These are phyloP conservation scores for Chlamydomonas sp. DNA, from an alignment of 139 green algal genomes.

Conservation along the genomic window DNA sequence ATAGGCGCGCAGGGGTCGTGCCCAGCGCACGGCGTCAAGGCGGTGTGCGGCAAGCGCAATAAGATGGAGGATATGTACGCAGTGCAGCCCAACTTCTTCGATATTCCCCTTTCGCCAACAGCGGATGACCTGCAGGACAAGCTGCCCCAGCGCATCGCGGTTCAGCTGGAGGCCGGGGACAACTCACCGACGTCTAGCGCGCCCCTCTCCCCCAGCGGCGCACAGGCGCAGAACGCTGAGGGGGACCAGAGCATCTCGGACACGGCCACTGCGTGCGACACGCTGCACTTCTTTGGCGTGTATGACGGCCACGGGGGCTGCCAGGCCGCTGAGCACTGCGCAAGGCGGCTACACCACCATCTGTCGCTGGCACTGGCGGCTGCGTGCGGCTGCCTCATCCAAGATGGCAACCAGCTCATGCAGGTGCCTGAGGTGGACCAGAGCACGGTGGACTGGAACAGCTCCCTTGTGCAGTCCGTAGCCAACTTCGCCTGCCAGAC, in stretches of 20 bases:
- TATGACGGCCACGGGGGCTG: slow-evolving; percentile 81
- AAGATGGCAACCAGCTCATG: slow-evolving; percentile 32
- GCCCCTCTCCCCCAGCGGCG: slow-evolving; percentile 21
- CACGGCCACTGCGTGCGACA: slow-evolving; percentile 37
- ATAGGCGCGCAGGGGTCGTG: slow-evolving; percentile 22
- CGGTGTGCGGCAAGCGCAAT: slow-evolving; percentile 70
- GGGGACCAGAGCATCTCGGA: slow-evolving; percentile 13
- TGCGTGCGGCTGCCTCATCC: background rate
- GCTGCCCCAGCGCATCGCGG: slow-evolving; percentile 63
- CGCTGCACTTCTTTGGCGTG: slow-evolving; percentile 84
- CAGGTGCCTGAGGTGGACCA: slow-evolving; percentile 11
- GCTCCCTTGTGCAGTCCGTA: slow-evolving; percentile 29
- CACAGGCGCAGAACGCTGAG: background rate
- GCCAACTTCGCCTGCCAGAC: slow-evolving; percentile 27
- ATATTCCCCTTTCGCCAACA: slow-evolving; percentile 49
- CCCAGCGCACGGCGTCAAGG: slow-evolving; percentile 69
- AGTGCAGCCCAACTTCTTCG: slow-evolving; percentile 61
- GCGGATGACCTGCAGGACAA: slow-evolving; percentile 42
- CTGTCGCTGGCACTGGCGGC: slow-evolving; percentile 55
- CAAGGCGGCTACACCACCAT: slow-evolving; percentile 69
- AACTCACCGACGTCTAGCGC: slow-evolving; percentile 1
- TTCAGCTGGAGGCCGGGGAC: slow-evolving; percentile 36
- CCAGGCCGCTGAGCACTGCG: slow-evolving; percentile 73
- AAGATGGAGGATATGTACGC: slow-evolving; percentile 81
- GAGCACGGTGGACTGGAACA: slow-evolving; percentile 36